Conservation (phyloP, 179 eudicot genomes). For the Vitellaria paradoxa region DNA sequence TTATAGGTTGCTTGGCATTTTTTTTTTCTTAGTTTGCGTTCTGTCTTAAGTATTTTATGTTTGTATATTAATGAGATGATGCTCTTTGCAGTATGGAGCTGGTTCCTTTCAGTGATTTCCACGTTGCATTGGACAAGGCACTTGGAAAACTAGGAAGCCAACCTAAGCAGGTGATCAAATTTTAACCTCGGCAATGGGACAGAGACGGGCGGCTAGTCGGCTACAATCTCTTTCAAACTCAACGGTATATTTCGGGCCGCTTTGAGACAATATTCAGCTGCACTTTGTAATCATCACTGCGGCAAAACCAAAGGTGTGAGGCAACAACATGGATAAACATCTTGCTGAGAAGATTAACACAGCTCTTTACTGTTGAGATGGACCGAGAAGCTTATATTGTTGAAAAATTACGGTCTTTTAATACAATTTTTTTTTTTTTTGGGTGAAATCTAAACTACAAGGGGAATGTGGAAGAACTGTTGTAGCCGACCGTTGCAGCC, state of each 20-base stretch:
- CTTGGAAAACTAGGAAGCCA: constrained; percentile 87
- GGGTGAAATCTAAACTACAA: background rate
- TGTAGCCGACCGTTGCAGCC: no score
- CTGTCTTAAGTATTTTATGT: background rate
- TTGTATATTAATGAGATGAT: background rate
- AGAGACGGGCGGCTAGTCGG: no score
- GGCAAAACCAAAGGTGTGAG: no score
- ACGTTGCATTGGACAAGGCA: constrained; percentile 62
- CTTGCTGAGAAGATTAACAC: no score
- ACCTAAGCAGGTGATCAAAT: constrained; percentile 78
- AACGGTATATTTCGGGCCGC: background rate
- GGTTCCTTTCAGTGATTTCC: constrained; percentile 64
- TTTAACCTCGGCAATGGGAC: constrained; percentile 25
- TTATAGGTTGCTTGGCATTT: background rate
- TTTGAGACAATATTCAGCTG: background rate
- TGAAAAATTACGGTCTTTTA: background rate
- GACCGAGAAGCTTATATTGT: background rate
- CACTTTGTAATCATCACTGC: background rate
- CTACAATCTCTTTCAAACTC: background rate
- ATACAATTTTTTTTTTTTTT: background rate
- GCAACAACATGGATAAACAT: no score
- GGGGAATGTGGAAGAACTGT: no score
- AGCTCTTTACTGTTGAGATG: no score
- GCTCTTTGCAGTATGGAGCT: constrained; percentile 73
- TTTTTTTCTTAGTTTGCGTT: background rate